These are phyloP conservation scores for Bryum argenteum DNA, from an alignment of 225 moss, liverwort and hornwort species.

Conservation along the genomic window DNA sequence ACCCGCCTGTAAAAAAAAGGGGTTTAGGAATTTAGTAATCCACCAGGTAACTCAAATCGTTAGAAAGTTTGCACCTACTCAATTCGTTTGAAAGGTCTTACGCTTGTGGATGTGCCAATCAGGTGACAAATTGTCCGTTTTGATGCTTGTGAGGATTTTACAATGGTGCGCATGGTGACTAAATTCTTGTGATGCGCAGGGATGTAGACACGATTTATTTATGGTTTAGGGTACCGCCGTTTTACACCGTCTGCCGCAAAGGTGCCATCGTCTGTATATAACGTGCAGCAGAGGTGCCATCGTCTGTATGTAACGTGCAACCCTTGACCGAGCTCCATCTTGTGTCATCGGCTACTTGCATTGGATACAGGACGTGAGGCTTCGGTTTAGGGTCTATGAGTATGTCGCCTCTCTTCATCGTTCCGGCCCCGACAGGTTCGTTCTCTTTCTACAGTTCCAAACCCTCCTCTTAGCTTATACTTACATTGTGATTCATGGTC, in stretches of 20 bases:
- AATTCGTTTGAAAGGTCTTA: too few species aligned
- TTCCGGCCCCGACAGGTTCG: slow-evolving; percentile 89
- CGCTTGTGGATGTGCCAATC: slow-evolving; percentile 78
- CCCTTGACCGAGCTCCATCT: slow-evolving; percentile 84
- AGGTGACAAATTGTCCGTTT: slow-evolving; percentile 50
- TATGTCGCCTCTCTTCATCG: slow-evolving; percentile 78
- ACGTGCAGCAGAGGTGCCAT: slow-evolving; percentile 94
- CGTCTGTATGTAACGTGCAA: too few species aligned
- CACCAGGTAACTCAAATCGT: too few species aligned
- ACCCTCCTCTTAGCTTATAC: neutral
- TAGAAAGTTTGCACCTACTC: too few species aligned
- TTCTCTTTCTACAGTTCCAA: slow-evolving; percentile 16
- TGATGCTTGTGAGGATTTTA: neutral
- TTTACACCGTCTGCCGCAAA: slow-evolving; percentile 76
- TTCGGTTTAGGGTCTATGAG: slow-evolving; percentile 76
- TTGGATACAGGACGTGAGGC: slow-evolving; percentile 95
- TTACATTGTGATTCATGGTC: neutral
- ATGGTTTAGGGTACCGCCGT: slow-evolving; percentile 76
- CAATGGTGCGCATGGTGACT: slow-evolving; percentile 13
- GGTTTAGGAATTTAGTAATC: too few species aligned
- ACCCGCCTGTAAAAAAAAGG: too few species aligned
- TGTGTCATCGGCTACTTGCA: slow-evolving; percentile 90
- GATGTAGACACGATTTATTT: slow-evolving; percentile 92
- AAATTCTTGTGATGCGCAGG: slow-evolving; percentile 49
- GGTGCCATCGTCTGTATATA: slow-evolving; percentile 75